Conservation (phyloP, 305 asterid genomes). For the Petunia hybrid region DNA sequence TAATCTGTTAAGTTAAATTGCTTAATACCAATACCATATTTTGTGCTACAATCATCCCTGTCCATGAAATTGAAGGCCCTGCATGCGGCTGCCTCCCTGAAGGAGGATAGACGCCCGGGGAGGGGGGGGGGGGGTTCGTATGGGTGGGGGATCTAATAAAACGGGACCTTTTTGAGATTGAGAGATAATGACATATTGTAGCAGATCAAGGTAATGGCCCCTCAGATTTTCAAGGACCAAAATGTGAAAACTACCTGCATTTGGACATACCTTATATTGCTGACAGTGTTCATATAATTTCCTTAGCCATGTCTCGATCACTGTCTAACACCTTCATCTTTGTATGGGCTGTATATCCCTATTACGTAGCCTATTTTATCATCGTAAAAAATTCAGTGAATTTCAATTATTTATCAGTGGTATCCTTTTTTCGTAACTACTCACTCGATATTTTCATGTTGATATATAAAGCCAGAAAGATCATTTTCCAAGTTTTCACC, state of each 20-base stretch:
- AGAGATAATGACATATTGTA: slow-evolving; percentile 48
- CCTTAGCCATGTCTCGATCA: slow-evolving; percentile 44
- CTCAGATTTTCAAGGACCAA: slow-evolving; percentile 49
- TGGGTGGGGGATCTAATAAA: neutral
- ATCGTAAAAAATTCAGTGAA: slow-evolving; percentile 41
- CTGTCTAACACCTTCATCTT: slow-evolving; percentile 44
- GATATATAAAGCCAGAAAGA: slow-evolving; percentile 33
- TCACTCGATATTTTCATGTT: slow-evolving; percentile 21
- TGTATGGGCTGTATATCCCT: slow-evolving; percentile 42
- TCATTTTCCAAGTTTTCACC: neutral
- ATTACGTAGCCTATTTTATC: slow-evolving; percentile 64
- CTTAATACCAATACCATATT: too few species aligned
- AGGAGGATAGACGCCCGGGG: neutral
- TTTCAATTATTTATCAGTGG: neutral
- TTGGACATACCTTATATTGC: slow-evolving; percentile 50
- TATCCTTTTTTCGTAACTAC: neutral
- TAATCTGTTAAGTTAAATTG: too few species aligned
- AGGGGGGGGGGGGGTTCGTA: neutral
- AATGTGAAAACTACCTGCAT: slow-evolving; percentile 53
- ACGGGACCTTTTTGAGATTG: slow-evolving; percentile 48
- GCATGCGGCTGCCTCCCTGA: neutral
- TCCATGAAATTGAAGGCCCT: neutral
- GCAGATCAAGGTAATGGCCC: slow-evolving; percentile 48
- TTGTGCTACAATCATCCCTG: too few species aligned
- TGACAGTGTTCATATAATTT: slow-evolving; percentile 59